phyloP scores from a whole-genome alignment of 805 yeast species.

The Pichia californica region DNA sequence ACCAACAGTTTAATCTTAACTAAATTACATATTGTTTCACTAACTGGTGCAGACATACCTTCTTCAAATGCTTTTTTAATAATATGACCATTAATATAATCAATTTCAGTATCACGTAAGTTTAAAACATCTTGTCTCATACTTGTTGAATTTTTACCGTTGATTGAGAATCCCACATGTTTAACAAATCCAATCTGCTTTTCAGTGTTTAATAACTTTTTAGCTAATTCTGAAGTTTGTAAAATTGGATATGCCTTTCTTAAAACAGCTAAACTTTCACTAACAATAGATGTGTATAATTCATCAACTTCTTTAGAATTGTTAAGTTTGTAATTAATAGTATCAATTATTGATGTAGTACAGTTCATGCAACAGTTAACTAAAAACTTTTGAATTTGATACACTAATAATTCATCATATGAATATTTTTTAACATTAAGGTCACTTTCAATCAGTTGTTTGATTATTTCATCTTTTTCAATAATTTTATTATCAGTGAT shows the following conservation, averaged over 20 bases:
- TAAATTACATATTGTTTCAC: constrained; percentile 39
- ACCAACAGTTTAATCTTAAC: constrained; percentile 33
- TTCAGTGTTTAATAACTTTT: constrained; percentile 28
- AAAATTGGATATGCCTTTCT: constrained; percentile 25
- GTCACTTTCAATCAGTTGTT: constrained; percentile 21
- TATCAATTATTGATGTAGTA: constrained; percentile 68
- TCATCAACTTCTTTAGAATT: constrained; percentile 29
- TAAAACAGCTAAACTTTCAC: constrained; percentile 41
- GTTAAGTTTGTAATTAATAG: constrained; percentile 70
- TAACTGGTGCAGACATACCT: constrained; percentile 39
- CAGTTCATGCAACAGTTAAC: constrained; percentile 84
- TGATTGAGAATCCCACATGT: constrained; percentile 23
- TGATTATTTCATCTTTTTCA: constrained; percentile 19
- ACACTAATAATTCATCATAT: constrained; percentile 42
- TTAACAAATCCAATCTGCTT: constrained; percentile 28
- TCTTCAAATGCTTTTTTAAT: constrained; percentile 45
- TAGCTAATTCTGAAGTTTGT: constrained; percentile 27
- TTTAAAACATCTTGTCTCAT: constrained; percentile 63
- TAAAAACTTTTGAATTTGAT: constrained; percentile 67
- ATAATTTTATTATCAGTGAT: constrained; percentile 9
- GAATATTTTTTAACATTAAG: constrained; percentile 27
- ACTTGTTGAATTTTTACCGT: constrained; percentile 53
- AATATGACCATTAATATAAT: constrained; percentile 78
- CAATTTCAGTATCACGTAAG: constrained; percentile 65
- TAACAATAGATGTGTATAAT: constrained; percentile 36